These are phyloP conservation scores for Vaccinium macrocarpon DNA, from an alignment of 148 eudicot genomes.

Conservation along the genomic window DNA sequence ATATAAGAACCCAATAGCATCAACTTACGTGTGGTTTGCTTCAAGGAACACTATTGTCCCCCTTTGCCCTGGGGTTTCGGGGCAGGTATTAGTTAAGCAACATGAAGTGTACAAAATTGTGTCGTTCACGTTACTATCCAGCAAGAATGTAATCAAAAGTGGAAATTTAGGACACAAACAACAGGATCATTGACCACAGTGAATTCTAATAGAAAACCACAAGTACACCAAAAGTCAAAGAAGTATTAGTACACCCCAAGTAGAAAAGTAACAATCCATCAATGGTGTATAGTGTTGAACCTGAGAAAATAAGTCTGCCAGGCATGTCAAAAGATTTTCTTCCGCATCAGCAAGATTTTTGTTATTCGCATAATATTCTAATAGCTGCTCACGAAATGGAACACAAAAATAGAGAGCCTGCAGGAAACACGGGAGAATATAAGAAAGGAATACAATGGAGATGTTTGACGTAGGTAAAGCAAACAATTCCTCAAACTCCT, in stretches of 20 bases:
- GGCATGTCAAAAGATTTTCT: constrained; percentile 81
- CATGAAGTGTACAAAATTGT: neutral
- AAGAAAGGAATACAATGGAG: neutral
- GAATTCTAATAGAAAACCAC: neutral
- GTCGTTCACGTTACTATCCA: neutral
- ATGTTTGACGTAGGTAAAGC: neutral
- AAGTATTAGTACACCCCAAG: neutral
- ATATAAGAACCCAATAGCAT: neutral
- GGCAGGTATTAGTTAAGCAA: neutral
- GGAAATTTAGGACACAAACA: no score
- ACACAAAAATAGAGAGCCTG: constrained; percentile 94
- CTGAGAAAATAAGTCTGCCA: constrained; percentile 89
- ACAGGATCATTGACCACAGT: neutral
- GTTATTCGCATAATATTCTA: constrained; percentile 67
- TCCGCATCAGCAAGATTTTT: constrained; percentile 67
- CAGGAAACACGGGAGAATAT: constrained; percentile 15
- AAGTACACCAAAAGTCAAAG: neutral
- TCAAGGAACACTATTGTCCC: no score
- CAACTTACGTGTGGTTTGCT: neutral
- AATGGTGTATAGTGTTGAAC: constrained; percentile 27
- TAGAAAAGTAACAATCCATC: neutral
- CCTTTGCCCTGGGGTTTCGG: no score
- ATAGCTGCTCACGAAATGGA: constrained; percentile 80
- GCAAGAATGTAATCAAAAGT: neutral
- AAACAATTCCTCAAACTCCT: constrained; percentile 6